Percentiles rank a stretch among this genome's conserved stretches.
phyloP scores from a whole-genome alignment of 371 early-diverging fungal genomes.

The Paramicrosporidium saccamoebae region DNA sequence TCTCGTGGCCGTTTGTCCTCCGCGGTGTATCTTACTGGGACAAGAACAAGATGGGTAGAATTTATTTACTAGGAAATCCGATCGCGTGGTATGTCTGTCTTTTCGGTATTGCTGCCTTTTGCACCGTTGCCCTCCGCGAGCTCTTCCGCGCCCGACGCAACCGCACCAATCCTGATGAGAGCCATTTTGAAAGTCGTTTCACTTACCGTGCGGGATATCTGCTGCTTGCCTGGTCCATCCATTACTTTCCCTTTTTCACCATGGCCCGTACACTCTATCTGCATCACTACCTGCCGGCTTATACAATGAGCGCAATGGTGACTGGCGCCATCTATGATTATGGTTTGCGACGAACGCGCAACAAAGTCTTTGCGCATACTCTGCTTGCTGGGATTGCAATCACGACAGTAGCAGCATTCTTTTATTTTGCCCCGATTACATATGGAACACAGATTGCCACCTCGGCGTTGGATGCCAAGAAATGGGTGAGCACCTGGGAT shows the following conservation, averaged over 20 bases:
- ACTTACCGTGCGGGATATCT: slow-evolving; percentile 45
- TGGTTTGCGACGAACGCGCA: slow-evolving; percentile 9
- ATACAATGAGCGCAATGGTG: slow-evolving; percentile 36
- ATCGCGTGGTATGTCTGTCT: slow-evolving; percentile 34
- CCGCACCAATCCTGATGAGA: not conserved
- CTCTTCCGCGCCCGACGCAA: slow-evolving; percentile 1
- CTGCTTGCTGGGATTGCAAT: slow-evolving; percentile 9
- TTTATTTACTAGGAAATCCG: slow-evolving; percentile 90
- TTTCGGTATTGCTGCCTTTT: slow-evolving; percentile 14
- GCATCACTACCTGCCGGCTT: slow-evolving; percentile 86
- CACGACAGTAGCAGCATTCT: slow-evolving; percentile 12
- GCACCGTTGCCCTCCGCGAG: slow-evolving; percentile 14
- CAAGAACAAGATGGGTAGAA: slow-evolving; percentile 19
- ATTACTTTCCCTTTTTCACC: slow-evolving; percentile 79
- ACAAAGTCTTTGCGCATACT: slow-evolving; percentile 9
- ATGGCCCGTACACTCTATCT: slow-evolving; percentile 83
- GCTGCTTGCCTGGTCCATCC: slow-evolving; percentile 44
- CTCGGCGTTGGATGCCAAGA: too few species aligned
- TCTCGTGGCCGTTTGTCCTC: slow-evolving; percentile 55
- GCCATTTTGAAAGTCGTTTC: too few species aligned
- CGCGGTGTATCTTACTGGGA: slow-evolving; percentile 88
- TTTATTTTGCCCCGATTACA: slow-evolving; percentile 18
- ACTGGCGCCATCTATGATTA: slow-evolving; percentile 24
- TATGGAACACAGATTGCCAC: too few species aligned
- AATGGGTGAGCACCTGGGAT: too few species aligned